Evolutionary conservation across 441 rosid species (phyloP).

Genomic region (Gossypium gossypioides): DNA sequence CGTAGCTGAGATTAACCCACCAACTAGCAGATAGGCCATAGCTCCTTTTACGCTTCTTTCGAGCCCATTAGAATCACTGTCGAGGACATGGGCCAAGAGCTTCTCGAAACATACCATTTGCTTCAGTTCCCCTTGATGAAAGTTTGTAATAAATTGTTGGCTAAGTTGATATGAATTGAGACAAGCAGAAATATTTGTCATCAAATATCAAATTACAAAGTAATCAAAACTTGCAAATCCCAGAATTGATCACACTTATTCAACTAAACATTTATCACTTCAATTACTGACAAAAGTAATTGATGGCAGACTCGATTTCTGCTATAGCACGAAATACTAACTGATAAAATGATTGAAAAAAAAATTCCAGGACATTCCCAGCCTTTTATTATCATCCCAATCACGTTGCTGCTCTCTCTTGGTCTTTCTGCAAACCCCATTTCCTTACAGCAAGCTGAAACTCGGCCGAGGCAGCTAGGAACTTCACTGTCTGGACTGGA

Average conservation of each 20-base stretch:
- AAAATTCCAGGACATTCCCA: neutral
- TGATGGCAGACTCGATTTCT: neutral
- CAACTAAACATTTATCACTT: neutral
- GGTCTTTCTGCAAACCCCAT: slow-evolving; percentile 18
- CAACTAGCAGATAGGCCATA: neutral
- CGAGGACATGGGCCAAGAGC: neutral
- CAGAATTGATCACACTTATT: neutral
- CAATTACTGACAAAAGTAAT: too few relatives aligned
- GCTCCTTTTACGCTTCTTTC: neutral
- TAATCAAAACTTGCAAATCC: neutral
- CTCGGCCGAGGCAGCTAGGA: slow-evolving; percentile 28
- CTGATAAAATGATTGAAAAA: neutral
- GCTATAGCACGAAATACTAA: neutral
- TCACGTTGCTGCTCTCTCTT: neutral
- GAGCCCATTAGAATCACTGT: neutral
- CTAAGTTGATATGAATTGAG: too few relatives aligned
- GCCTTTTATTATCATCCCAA: too few relatives aligned
- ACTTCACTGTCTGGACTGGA: slow-evolving; percentile 31
- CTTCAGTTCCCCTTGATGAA: neutral
- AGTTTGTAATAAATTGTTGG: too few relatives aligned
- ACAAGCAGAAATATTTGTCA: neutral
- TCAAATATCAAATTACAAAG: neutral
- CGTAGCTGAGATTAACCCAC: neutral
- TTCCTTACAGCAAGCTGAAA: slow-evolving; percentile 34
- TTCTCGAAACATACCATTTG: neutral